Percentiles rank a stretch among this genome's conserved stretches.
Evolutionary conservation across 2,329 filamentous ascomycete genomes (phyloP).

Genomic region (Scedosporium minutisporum): DNA sequence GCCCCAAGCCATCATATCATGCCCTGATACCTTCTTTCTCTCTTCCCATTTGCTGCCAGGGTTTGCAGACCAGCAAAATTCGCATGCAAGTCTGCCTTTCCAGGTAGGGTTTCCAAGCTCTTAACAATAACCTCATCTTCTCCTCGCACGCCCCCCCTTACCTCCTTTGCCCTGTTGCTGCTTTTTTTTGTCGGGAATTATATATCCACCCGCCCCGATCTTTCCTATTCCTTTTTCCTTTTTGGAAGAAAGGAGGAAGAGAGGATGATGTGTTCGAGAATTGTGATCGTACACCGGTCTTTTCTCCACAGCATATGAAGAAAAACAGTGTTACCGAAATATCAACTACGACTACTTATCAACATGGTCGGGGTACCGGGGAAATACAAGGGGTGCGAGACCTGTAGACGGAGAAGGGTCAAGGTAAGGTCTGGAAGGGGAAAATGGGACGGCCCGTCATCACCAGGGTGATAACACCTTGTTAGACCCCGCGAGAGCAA

Average conservation of each 20-base stretch:
- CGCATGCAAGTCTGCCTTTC: neutral
- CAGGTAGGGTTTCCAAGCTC: neutral
- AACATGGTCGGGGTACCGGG: conserved; percentile 53
- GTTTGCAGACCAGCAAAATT: no score
- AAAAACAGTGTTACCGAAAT: neutral
- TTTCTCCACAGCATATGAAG: neutral
- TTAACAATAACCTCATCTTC: neutral
- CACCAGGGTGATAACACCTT: neutral
- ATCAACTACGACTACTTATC: conserved; percentile 8
- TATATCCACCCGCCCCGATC: neutral
- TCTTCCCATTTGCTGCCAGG: no score
- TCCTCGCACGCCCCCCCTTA: neutral
- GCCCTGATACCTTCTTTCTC: no score
- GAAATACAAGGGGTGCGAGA: conserved; percentile 56
- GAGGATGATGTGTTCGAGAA: neutral
- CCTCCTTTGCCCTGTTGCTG: neutral
- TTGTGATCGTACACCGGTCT: neutral
- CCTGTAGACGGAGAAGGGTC: conserved; percentile 48
- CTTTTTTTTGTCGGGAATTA: neutral
- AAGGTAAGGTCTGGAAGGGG: conserved; percentile 30
- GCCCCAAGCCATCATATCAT: no score
- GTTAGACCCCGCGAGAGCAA: neutral
- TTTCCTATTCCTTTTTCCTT: neutral
- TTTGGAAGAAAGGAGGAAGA: neutral
- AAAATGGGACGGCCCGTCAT: neutral